Evolutionary conservation across 179 eudicot species (phyloP), one percentile per base, ranked within the genome.

Genomic region (Silene noctiflora): DNA sequence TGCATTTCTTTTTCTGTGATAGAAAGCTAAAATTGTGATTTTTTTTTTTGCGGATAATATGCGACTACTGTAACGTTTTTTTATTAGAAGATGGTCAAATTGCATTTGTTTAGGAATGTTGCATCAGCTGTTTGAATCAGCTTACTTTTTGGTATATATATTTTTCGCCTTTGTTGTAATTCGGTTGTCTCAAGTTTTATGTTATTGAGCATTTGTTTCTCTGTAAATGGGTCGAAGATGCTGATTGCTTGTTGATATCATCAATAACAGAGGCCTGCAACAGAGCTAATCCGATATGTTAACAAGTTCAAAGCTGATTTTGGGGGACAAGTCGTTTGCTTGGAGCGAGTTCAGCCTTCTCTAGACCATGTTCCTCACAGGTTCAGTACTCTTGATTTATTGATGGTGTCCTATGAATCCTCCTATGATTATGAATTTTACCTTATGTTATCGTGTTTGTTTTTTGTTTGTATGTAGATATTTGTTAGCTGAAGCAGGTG

Each of bases 301-400:
- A 95, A 95, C 84, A 91, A 86, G 84, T 93, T 87, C 69, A 95
- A 93, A 83, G 90, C 89, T 58, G 99, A 95, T 64, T 95, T 95
- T 80, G 99, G 98, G 77, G 96, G 95, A 67, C 89, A 95, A 73
- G 79, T 95, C 69, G 87, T 95, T 81, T 89, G 88, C 62, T 78
- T 95, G 76, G 99, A 95, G 87, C 96, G 99, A 56, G 92, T 93
- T 78, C 99, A 95, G 81, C 98, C 98, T 56, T 95, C 97, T 80
- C 83, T 94, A 59, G 98, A 95, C 75, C 99, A 93, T 81, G 99
- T 95, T 83, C 91, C 96, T 81, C 99, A 95, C 86, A 95, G 99
- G 99, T 95, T 66, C 19, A 31, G 16, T 71, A 25, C 21, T 61
- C 16, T 48, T 48, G 62, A 42, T 20, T 10, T 53, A 22, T 73